Evolutionary conservation across 148 eudicot species (phyloP), one percentile per base, ranked within the genome.

Genomic region (Linanthus parryae): DNA sequence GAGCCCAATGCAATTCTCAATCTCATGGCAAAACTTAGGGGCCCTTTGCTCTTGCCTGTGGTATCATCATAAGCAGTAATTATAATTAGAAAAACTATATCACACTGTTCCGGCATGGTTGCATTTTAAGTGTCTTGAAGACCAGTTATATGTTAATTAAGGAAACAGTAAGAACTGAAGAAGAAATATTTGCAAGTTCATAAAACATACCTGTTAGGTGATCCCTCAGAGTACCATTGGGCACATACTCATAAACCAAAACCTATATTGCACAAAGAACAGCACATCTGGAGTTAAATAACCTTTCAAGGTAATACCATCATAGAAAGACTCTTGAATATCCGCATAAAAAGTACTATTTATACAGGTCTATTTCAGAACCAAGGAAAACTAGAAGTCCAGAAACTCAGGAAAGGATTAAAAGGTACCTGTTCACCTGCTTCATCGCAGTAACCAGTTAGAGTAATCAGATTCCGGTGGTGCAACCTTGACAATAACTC

Each of bases 401-500:
- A n/a, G n/a, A n/a, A n/a, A n/a, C 46, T 26, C 14, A 31, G 12
- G 16, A 39, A 39, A 4, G 14, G 40, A 4, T 38, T 9, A 37
- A 14, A 44, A 36, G 21, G 44, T 73, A 87, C 95, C 91, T 87
- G 95, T 72, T 83, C 96, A 19, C 80, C 85, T 65, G 75, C 84
- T 47, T 87, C 92, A 45, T 71, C 82, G 62, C 91, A 83, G 30
- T 77, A 83, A 33, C 95, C 91, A 47, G 83, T 13, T 66, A 87
- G 67, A 31, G 91, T 68, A 27, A 87, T 92, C 2, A 87, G 69
- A 59, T 87, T 83, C 17, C 82, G 48, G 46, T 87, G 95, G 69
- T 87, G 95, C 56, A 87, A 27, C 72, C 95, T 80, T 14, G 95
- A 87, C 28, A 87, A 54, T 26, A 83, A 33, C 63, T 83, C 76